Conservation (phyloP, 2,329 filamentous ascomycete genomes). For the Fusarium proliferatum region DNA sequence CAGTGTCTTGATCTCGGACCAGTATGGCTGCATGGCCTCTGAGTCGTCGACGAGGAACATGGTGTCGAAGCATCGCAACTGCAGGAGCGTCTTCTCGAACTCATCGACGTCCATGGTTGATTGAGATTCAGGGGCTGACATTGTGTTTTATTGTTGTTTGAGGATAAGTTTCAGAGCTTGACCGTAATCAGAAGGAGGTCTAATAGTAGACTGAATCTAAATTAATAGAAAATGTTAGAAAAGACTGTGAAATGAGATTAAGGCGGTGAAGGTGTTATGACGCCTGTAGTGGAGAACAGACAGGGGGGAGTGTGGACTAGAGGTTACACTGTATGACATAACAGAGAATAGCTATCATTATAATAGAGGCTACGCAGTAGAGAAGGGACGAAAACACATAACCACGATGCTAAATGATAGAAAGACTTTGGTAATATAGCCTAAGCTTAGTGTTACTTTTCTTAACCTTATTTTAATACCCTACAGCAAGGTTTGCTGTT, state of each 20-base stretch:
- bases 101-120: background rate
- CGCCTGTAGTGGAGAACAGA: background rate
- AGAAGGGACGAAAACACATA: no score
- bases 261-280: slow-evolving; percentile 17
- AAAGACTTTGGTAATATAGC: no score
- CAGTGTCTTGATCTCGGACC: slow-evolving; percentile 18
- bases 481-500: no score
- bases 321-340: background rate
- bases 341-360: background rate
- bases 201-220: background rate
- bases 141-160: background rate
- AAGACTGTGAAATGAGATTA: background rate
- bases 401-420: no score
- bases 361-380: no score
- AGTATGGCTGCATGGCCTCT: slow-evolving; percentile 18
- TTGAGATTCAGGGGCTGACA: slow-evolving; percentile 5
- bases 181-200: background rate
- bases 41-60: slow-evolving; percentile 20
- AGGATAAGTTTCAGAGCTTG: background rate
- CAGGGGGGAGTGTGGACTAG: background rate
- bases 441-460: no score
- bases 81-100: slow-evolving; percentile 16
- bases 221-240: background rate
- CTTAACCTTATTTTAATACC: no score
- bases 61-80: slow-evolving; percentile 17